Base-by-base conservation (phyloP, 768 basidiomycete genomes). In the Tricholoma saponaceum region DNA sequence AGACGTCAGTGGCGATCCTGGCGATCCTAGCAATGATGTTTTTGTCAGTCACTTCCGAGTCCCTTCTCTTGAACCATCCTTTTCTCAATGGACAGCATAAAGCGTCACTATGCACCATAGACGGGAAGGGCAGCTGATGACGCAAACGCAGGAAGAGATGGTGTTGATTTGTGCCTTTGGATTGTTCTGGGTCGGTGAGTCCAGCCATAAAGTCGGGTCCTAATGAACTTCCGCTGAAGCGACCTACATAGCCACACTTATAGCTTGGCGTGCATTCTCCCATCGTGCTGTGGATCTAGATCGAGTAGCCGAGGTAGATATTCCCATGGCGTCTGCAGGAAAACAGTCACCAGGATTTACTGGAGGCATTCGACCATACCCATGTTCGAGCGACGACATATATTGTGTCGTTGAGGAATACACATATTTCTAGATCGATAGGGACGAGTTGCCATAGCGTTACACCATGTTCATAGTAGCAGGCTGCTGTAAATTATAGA, bases 171-270 rank as follows among this genome's bases (percentile, higher is more conserved):
- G 76, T 5, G 84, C 86, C 2, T 79, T 91, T 56, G 89, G 85
- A 10, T 72, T 91, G 57, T 82, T 89, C 67, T 92, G 88, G 87
- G 74, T 91, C 51, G 88, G 90, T 90, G 68, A 68, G 83, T 73
- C 32, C 22, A 20, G 55, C 46, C n/a, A 30, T 51, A 32, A 16
- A 44, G 14, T 50, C 53, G 23, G 25, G 25, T 43, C 57, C 54
- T 20, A 18, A 12, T 28, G 39, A 56, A n/a, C 25, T 41, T 55
- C 52, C 49, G n/a, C 49, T 56, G 58, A 33, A 39, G 25, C n/a
- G 51, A 22, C 47, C 58, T n/a, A n/a, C n/a, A n/a, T n/a, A 79
- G 79, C 74, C 35, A 59, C 68, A 26, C 69, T 79, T 44, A 61
- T 82, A 28, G 79, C 75, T 44, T 82, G 79, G 78, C 74, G 70